Percentiles rank a stretch among this genome's conserved stretches.
These are phyloP conservation scores for Rhizoctonia solani DNA, from an alignment of 1,284 basidiomycete genomes.

Conservation along the genomic window DNA sequence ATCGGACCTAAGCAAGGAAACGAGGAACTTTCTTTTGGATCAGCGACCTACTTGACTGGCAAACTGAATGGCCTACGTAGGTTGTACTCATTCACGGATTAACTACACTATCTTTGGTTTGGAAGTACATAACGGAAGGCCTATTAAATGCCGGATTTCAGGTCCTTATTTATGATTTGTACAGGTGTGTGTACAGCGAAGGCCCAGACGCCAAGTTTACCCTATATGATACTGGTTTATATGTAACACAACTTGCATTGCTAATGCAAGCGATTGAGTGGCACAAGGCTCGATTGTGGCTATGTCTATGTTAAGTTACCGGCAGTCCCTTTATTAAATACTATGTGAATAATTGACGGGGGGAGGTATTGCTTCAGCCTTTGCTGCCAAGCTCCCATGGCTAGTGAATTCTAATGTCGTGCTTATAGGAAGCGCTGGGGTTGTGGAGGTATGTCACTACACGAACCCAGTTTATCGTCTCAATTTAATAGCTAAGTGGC, in stretches of 20 bases:
- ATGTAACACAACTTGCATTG: conserved; percentile 73
- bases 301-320: conserved; percentile 65
- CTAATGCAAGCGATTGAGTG: conserved; percentile 76
- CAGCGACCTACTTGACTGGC: conserved; percentile 9
- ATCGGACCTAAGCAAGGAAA: conserved; percentile 68
- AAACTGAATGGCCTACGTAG: conserved; percentile 47
- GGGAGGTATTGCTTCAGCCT: conserved; percentile 69
- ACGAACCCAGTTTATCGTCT: no score
- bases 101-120: conserved; percentile 71
- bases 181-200: conserved; percentile 72
- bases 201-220: conserved; percentile 62
- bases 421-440: conserved; percentile 66
- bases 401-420: conserved; percentile 65
- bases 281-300: conserved; percentile 63
- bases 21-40: conserved; percentile 52
- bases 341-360: conserved; percentile 48
- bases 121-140: conserved; percentile 68
- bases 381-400: conserved; percentile 67
- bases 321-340: not conserved
- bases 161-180: conserved; percentile 75
- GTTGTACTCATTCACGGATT: conserved; percentile 76
- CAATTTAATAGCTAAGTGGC: no score
- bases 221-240: conserved; percentile 63
- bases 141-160: conserved; percentile 66
- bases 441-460: conserved; percentile 57